Evolutionary conservation across 2,329 filamentous ascomycete genomes (phyloP).

Genomic region (Ascochyta rabiei): DNA sequence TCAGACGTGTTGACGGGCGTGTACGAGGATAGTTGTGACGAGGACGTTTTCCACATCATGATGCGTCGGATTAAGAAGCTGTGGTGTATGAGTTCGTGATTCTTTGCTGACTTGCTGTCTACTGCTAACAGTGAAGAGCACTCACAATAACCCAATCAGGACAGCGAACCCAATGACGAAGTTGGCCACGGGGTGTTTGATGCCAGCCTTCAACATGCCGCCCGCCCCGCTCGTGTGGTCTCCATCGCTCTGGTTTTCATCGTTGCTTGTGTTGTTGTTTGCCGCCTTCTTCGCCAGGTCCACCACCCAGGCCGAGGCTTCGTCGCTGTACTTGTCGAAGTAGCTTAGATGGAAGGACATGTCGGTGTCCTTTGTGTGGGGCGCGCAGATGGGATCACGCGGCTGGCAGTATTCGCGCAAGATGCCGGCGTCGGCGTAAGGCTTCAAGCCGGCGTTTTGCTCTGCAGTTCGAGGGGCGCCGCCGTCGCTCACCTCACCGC

Average conservation of each 20-base stretch:
- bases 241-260: slow-evolving; percentile 10
- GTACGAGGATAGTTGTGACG: slow-evolving; percentile 23
- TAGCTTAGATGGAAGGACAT: slow-evolving; percentile 65
- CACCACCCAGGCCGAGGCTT: slow-evolving; percentile 32
- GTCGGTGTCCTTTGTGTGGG: slow-evolving; percentile 53
- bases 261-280: slow-evolving; percentile 12
- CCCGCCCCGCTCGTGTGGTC: slow-evolving; percentile 22
- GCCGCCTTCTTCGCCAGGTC: slow-evolving; percentile 26
- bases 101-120: slow-evolving; percentile 20
- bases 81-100: slow-evolving; percentile 24
- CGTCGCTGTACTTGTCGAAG: slow-evolving; percentile 44
- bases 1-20: slow-evolving; percentile 27
- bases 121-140: slow-evolving; percentile 1
- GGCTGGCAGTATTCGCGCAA: slow-evolving; percentile 69
- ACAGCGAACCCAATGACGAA: slow-evolving; percentile 27
- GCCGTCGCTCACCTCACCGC: slow-evolving; percentile 30
- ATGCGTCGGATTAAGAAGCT: slow-evolving; percentile 30
- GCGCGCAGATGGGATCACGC: slow-evolving; percentile 67
- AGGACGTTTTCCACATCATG: slow-evolving; percentile 28
- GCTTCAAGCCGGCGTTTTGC: slow-evolving; percentile 29
- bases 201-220: slow-evolving; percentile 27
- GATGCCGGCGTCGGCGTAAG: slow-evolving; percentile 49
- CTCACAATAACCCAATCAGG: slow-evolving; percentile 32
- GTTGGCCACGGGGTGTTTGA: slow-evolving; percentile 31
- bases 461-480: slow-evolving; percentile 27